Base-by-base conservation (phyloP, 2,329 filamentous ascomycete species). In the Fusarium sp. region DNA sequence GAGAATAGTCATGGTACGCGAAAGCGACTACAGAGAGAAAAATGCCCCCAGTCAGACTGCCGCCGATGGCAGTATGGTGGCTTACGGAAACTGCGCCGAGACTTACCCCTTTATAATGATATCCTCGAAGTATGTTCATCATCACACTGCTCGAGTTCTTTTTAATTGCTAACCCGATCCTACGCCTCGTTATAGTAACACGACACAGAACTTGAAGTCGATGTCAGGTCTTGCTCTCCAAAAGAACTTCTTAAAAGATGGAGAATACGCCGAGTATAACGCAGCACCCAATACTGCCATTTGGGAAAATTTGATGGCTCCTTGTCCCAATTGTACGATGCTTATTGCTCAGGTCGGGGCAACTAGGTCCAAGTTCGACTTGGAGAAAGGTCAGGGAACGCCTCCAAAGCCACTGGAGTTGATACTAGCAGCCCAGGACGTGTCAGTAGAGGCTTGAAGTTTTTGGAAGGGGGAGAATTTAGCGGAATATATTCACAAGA, bases 81-180 rank as follows among this genome's bases (percentile, higher is more conserved):
- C 58, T 7, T 61, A 13, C 31, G 58, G 38, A n/a, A 54, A 61
- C 58, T 61, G 58, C n/a, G 58, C n/a, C n/a, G 58, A 61, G n/a
- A 61, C 58, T 10, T 61, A 61, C 7, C 47, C 38, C 20, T 45
- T 61, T 4, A 31, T 24, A 11, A 45, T 45, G 17, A 45, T 26
- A 26, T 26, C 7, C 24, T 26, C 24, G 20, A 26, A 17, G 42
- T 45, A 26, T 6, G 24, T 26, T 9, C 0, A 18, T 26, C 17
- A 26, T 18, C 7, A 12, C n/a, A 45, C 2, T 24, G 0, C 42
- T 45, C 10, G 10, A 2, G 4, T 44, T 44, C 6, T 1, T 42
- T 20, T 6, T 10, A 6, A 45, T 45, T 18, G 17, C 42, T 45
- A 6, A 45, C 26, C 5, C 10, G 22, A 17, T 24, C 15, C 15